Evolutionary conservation across 805 yeast species (phyloP), one percentile per base, ranked within the genome.

Genomic region (Yamadazyma insecticola): DNA sequence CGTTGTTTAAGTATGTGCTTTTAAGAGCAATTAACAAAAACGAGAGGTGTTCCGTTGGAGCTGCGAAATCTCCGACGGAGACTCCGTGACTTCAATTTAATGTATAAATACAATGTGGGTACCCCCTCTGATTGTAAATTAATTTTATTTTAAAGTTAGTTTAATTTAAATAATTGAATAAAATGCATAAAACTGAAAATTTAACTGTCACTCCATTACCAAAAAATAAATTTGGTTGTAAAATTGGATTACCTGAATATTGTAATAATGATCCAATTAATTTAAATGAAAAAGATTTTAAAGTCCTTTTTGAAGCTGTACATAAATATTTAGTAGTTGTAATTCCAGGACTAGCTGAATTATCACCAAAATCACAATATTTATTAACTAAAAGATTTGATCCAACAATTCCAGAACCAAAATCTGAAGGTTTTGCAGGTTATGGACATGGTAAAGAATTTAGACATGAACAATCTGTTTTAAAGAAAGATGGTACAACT

Each of bases 371-470:
- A 35, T 78, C 89, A 1, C 96, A 87, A 57, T 84, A 81, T 58
- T 57, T 68, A 16, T 67, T 87, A 31, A 87, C 95, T 18, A 72
- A 80, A 37, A 72, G 83, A 46, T 81, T 86, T 50, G 96, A 87
- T 48, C 87, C 90, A 15, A 63, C 85, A 3, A 57, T 66, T 27
- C 70, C 70, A 6, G 65, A 58, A 33, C 62, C 69, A 19, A 61
- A 57, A 36, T 47, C 39, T 9, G 57, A 51, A 20, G 62, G 60
- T 3, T 43, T 40, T 8, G 79, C 82, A 24, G 72, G 73, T 15
- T 87, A 87, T 47, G 96, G 96, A 19, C 96, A 87, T 48, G 89
- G 90, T 35, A 81, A 84, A 52, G 81, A 83, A 38, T 66, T 66
- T 42, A 59, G 72, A 42, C 70, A 66, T 45, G 55, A 57, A 20